Percentiles rank a stretch among this genome's conserved stretches.
Conservation (phyloP, 495 filamentous ascomycete species). For the Podospora pseudocomata region DNA sequence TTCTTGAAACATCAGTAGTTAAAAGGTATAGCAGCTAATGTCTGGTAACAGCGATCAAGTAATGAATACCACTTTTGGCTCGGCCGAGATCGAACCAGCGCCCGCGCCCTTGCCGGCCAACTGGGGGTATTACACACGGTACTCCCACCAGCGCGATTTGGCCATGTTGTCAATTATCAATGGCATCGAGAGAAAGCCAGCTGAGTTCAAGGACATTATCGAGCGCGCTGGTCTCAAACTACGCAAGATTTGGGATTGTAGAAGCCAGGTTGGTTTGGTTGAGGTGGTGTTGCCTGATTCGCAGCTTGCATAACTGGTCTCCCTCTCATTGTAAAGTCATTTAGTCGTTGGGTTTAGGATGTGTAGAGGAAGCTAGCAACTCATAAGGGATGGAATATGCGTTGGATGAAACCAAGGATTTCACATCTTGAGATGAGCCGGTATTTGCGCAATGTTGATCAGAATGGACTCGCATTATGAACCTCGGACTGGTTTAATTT, state of each 20-base stretch:
- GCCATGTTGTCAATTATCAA: neutral
- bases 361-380: too few species aligned
- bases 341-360: neutral
- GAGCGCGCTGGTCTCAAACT: conserved; percentile 1
- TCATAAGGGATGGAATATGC: too few species aligned
- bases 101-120: neutral
- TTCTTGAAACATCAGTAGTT: neutral
- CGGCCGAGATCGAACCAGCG: neutral
- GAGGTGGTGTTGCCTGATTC: neutral
- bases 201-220: conserved; percentile 4
- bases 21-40: neutral
- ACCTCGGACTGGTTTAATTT: neutral
- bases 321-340: neutral
- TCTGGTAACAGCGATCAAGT: neutral
- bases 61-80: conserved; percentile 1
- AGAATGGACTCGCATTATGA: neutral
- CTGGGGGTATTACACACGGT: conserved; percentile 2
- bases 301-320: neutral
- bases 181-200: neutral
- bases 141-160: neutral
- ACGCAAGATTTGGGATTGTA: conserved; percentile 1
- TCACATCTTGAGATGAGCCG: too few species aligned
- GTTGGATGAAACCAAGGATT: too few species aligned
- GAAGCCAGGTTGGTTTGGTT: neutral
- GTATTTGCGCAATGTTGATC: neutral